Evolutionary conservation across 2,329 filamentous ascomycete genomes (phyloP).

Genomic region (Arthrobotrys iridis): DNA sequence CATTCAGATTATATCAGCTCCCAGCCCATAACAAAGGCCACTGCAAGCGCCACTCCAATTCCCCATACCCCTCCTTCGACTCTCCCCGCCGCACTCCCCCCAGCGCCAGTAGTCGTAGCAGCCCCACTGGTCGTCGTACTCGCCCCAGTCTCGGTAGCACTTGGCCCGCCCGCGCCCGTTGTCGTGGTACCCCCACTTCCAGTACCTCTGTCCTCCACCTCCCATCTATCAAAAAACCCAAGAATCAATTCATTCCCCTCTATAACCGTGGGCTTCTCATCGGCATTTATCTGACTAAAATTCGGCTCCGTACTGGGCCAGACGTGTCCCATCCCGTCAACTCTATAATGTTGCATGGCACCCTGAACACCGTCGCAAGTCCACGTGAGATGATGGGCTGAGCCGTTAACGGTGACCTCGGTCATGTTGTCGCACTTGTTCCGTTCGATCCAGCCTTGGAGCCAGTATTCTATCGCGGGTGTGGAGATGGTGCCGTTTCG

Average conservation of each 20-base stretch:
- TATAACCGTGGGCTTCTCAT: slow-evolving; percentile 63
- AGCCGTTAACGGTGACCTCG: slow-evolving; percentile 60
- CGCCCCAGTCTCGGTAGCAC: slow-evolving; percentile 2
- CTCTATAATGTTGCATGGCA: slow-evolving; percentile 64
- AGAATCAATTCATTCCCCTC: slow-evolving; percentile 64
- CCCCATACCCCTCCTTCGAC: slow-evolving; percentile 9
- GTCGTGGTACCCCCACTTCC: background rate
- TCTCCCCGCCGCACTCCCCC: slow-evolving; percentile 35
- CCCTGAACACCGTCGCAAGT: slow-evolving; percentile 61
- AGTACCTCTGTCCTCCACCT: slow-evolving; percentile 33
- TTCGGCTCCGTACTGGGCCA: slow-evolving; percentile 65
- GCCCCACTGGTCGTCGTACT: slow-evolving; percentile 4
- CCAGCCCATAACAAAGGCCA: background rate
- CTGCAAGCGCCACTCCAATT: background rate
- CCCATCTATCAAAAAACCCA: slow-evolving; percentile 63
- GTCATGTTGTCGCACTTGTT: slow-evolving; percentile 62
- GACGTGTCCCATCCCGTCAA: slow-evolving; percentile 64
- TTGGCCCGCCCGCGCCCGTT: background rate
- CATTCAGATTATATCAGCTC: background rate
- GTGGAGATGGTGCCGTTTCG: slow-evolving; percentile 56
- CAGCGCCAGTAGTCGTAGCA: slow-evolving; percentile 11
- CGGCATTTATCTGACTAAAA: slow-evolving; percentile 63
- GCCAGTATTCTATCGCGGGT: slow-evolving; percentile 53
- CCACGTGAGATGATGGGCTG: slow-evolving; percentile 64
- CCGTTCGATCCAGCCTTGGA: slow-evolving; percentile 63